These are phyloP conservation scores for Pisolithus microcarpus DNA, from an alignment of 768 basidiomycete species.

Conservation along the genomic window DNA sequence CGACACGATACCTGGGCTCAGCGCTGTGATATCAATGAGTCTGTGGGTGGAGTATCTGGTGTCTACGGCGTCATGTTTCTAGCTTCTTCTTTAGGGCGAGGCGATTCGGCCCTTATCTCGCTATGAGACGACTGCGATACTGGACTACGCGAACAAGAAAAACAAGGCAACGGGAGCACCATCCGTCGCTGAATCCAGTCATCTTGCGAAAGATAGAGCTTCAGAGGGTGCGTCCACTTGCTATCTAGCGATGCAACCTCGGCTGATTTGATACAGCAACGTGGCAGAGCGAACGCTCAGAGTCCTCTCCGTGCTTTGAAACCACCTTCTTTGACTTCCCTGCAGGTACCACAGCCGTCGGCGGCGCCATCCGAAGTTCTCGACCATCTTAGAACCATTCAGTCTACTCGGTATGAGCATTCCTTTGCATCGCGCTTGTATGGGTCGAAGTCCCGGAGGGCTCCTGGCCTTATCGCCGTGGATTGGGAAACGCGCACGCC, in stretches of 20 bases:
- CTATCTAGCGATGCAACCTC: no score
- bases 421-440: constrained; percentile 64
- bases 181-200: constrained; percentile 28
- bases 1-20: constrained; percentile 20
- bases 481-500: constrained; percentile 70
- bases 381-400: constrained; percentile 47
- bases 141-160: constrained; percentile 17
- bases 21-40: constrained; percentile 6
- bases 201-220: constrained; percentile 41
- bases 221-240: constrained; percentile 20
- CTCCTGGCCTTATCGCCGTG: constrained; percentile 40
- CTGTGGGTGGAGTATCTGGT: constrained; percentile 8
- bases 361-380: constrained; percentile 31
- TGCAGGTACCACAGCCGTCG: constrained; percentile 23
- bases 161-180: constrained; percentile 7
- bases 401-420: constrained; percentile 54
- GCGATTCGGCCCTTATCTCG: constrained; percentile 35
- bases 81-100: constrained; percentile 23
- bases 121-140: constrained; percentile 33
- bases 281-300: constrained; percentile 10
- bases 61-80: neutral
- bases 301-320: constrained; percentile 1
- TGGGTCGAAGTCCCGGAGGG: constrained; percentile 28
- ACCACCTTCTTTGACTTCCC: constrained; percentile 11
- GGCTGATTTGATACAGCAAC: constrained; percentile 13